Evolutionary conservation across 2,329 filamentous ascomycete genomes (phyloP).

Genomic region (Penicillium sp.): DNA sequence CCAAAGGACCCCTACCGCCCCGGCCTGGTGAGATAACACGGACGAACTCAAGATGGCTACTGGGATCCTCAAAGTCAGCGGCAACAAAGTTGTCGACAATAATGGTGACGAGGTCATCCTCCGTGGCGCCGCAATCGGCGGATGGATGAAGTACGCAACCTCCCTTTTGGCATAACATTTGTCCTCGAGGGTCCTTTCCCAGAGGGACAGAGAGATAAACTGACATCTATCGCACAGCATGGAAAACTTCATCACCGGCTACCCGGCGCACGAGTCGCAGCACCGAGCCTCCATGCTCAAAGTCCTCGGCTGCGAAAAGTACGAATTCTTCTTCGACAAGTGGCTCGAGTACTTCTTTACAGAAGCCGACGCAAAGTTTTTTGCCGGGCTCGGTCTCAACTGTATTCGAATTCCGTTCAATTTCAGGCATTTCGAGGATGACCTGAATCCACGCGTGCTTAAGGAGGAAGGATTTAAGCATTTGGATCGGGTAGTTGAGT

Average conservation of each 20-base stretch:
- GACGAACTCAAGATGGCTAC: constrained; percentile 32
- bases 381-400: constrained; percentile 61
- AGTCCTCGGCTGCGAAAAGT: constrained; percentile 61
- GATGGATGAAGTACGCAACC: constrained; percentile 48
- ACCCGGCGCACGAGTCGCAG: constrained; percentile 62
- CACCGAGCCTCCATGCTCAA: constrained; percentile 59
- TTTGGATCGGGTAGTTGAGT: constrained; percentile 52
- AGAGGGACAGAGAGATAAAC: neutral
- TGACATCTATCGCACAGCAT: constrained; percentile 41
- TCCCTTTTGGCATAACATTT: no score
- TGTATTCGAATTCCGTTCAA: constrained; percentile 66
- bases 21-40: neutral
- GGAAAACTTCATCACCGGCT: constrained; percentile 70
- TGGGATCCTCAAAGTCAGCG: constrained; percentile 49
- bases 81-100: constrained; percentile 52
- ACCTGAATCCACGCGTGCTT: constrained; percentile 26
- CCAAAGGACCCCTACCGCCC: no score
- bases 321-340: constrained; percentile 65
- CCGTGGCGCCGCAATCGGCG: constrained; percentile 52
- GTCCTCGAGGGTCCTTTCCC: no score
- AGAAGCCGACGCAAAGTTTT: constrained; percentile 62
- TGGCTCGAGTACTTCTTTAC: constrained; percentile 64
- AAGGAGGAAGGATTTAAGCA: constrained; percentile 55
- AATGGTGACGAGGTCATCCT: constrained; percentile 54
- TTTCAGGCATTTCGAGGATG: constrained; percentile 46